Base-by-base conservation (phyloP, 1,139 yeast species). In the Suhomyces chickasaworum region DNA sequence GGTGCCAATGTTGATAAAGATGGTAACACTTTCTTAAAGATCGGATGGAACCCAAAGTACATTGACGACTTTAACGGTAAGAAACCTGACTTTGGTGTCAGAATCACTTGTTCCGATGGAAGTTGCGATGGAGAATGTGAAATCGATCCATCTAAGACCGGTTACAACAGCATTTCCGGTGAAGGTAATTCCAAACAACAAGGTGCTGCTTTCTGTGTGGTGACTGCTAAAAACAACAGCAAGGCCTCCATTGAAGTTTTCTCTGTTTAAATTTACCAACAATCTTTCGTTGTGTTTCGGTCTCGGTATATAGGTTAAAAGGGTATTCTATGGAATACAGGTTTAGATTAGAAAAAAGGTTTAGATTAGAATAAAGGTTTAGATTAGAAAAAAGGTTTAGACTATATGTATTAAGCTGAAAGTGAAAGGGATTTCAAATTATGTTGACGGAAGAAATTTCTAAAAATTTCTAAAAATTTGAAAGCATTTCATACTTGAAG, bases 1-100 rank as follows among this genome's bases (percentile, higher is more conserved):
- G 97, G 96, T 53, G 89, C 91, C 55, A 89, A 89, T 71, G 80
- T 80, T 69, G 95, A 87, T 64, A 65, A 65, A 47, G 65, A 61
- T 46, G 86, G 89, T 25, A 79, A 81, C 64, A 88, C 96, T 3
- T 89, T 57, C 64, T 86, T 86, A 55, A 89, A 87, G 69, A 80
- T 89, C 61, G 96, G 95, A 42, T 89, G 96, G 95, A 89, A 89
- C 67, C 96, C 97, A 17, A 80, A 86, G 53, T 86, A 87, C 66
- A 65, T 87, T 54, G 91, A 85, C 55, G 76, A 72, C 43, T 86
- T 83, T 69, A 68, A 71, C 49, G 65, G 73, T 54, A 68, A 69
- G 9, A 69, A 67, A 53, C 96, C 96, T 41, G 63, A 61, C 37
- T 89, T 80, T 56, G 97, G 96, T 57, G 60, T 89, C 54, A 79